Evolutionary conservation across 805 yeast species (phyloP), one percentile per base, ranked within the genome.

Genomic region (Ogataea nonfermentans): DNA sequence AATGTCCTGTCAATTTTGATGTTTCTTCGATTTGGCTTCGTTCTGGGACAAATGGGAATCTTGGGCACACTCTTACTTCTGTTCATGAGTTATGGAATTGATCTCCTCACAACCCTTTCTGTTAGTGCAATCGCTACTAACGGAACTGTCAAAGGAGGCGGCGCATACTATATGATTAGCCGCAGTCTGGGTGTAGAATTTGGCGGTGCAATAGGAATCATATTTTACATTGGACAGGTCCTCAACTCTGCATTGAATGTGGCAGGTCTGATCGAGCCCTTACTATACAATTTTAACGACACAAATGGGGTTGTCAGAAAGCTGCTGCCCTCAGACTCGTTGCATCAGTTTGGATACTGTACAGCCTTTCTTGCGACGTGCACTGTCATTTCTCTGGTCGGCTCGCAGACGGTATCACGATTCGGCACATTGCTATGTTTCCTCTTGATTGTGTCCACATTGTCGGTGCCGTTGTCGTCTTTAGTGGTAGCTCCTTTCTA

Each of bases 111-210:
- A 0, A 87, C 95, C 0, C 63, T 93, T 49, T 86, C 96, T 14
- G 81, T 93, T 43, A 85, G 95, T 40, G 99, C 99, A 1, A 93
- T 93, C 45, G 88, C 97, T 2, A 93, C 99, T 2, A 93, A 93
- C 57, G 99, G 99, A 15, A 88, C 95, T 0, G 98, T 93, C 2
- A 77, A 89, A 51, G 98, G 98, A 10, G 99, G 99, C 11, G 99
- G 99, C 33, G 97, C 98, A 0, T 93, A 93, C 59, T 93, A 89
- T 55, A 93, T 93, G 97, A 88, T 93, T 44, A 84, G 95, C 24
- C 73, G 99, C 50, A 83, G 95, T 24, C 67, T 93, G 45, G 99
- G 99, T 0, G 96, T 97, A 3, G 99, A 93, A 59, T 93, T 93
- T 63, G 99, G 99, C 19, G 99, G 99, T 3, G 84, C 96, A 4